A percentile compares a stretch with the other conserved stretches of the same genome.
Conservation (phyloP, 805 yeast species). For the Jamesozyma jinghongensis region DNA sequence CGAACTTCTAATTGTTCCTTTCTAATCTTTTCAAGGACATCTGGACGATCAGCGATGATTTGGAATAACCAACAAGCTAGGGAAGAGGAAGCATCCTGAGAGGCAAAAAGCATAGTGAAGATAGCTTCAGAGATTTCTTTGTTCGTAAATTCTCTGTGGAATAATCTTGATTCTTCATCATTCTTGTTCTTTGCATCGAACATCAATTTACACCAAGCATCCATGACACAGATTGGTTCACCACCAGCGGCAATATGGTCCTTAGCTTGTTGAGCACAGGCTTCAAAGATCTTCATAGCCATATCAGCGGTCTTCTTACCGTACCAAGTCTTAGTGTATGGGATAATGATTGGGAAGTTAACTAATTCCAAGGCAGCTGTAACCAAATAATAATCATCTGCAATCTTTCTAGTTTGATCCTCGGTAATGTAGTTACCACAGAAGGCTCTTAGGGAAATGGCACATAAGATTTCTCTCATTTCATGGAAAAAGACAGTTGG, state of each 20-base stretch:
- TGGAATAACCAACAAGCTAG: conserved; percentile 98
- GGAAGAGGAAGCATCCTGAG: conserved; percentile 96
- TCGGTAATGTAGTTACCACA: conserved; percentile 94
- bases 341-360: conserved; percentile 93
- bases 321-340: conserved; percentile 96
- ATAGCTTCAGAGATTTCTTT: conserved; percentile 93
- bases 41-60: conserved; percentile 91
- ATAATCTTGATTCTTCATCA: conserved; percentile 45
- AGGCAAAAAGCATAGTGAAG: conserved; percentile 93
- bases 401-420: conserved; percentile 76
- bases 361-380: conserved; percentile 96
- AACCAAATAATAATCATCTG: conserved; percentile 85
- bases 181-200: conserved; percentile 46
- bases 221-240: conserved; percentile 81
- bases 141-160: conserved; percentile 76
- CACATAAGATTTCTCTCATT: conserved; percentile 94
- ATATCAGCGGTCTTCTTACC: conserved; percentile 89
- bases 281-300: conserved; percentile 85
- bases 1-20: conserved; percentile 85
- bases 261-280: conserved; percentile 84
- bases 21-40: conserved; percentile 74
- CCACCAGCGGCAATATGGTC: conserved; percentile 70
- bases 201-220: conserved; percentile 89
- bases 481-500: conserved; percentile 80
- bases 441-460: conserved; percentile 83